These are phyloP conservation scores for Penicillium psychrosexuale DNA, from an alignment of 2,329 filamentous ascomycete genomes.

Conservation along the genomic window DNA sequence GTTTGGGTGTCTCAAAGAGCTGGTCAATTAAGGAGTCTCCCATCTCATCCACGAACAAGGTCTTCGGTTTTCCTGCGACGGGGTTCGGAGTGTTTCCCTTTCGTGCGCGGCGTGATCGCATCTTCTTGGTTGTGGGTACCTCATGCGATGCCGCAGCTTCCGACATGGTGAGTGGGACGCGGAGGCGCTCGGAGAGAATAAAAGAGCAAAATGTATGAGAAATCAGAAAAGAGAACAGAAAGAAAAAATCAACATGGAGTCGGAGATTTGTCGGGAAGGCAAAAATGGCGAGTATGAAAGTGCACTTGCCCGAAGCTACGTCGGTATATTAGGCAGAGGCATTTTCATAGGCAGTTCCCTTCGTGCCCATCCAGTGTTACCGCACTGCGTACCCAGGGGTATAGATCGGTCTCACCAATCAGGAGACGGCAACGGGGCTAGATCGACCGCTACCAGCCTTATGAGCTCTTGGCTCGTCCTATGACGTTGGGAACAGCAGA, in stretches of 20 bases:
- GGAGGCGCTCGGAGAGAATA: neutral
- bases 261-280: neutral
- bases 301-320: neutral
- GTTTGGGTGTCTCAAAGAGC: slow-evolving; percentile 8
- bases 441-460: neutral
- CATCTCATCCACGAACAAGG: slow-evolving; percentile 21
- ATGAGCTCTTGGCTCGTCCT: neutral
- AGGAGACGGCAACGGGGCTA: neutral
- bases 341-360: neutral
- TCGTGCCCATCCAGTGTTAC: neutral
- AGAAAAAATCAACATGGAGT: neutral
- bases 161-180: neutral
- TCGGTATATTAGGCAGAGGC: neutral
- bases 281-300: neutral
- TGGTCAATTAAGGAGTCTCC: slow-evolving; percentile 20
- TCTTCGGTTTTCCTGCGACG: slow-evolving; percentile 8
- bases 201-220: neutral
- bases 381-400: neutral
- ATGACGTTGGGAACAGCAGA: neutral
- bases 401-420: neutral
- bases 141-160: neutral
- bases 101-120: slow-evolving; percentile 7
- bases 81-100: slow-evolving; percentile 5
- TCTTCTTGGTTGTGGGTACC: slow-evolving; percentile 10
- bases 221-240: neutral